phyloP scores from a whole-genome alignment of 257 asterid species.

The Gentiana straminea region DNA sequence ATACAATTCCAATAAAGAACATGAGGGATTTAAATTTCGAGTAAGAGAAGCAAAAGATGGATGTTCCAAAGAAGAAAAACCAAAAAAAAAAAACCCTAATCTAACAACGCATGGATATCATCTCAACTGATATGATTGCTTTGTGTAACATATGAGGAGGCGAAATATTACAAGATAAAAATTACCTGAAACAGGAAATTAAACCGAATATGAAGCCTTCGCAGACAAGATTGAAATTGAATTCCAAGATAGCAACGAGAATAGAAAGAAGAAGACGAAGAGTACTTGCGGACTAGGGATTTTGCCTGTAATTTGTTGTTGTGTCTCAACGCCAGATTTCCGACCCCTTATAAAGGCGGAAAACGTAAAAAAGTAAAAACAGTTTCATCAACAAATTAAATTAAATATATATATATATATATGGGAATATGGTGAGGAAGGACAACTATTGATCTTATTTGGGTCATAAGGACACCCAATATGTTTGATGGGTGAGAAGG shows the following conservation, averaged over 20 bases:
- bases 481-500: no score
- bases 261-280: constrained; percentile 4
- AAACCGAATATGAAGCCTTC: constrained; percentile 1
- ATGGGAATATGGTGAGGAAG: no score
- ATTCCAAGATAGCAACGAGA: background rate
- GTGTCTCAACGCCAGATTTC: background rate
- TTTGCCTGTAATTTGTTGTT: background rate
- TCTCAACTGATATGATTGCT: constrained; percentile 5
- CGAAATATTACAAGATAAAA: background rate
- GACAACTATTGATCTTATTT: no score
- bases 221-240: constrained; percentile 3
- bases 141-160: background rate
- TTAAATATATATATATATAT: background rate
- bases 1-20: no score
- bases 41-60: background rate
- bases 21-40: no score
- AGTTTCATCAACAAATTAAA: no score
- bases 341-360: background rate
- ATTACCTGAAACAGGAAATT: constrained; percentile 35
- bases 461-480: no score
- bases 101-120: no score
- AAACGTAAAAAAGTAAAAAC: no score
- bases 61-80: background rate
- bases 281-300: background rate
- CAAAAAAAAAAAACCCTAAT: background rate